Conservation (phyloP, 352 stramenopile genomes). For the Phytophthora uliginosa region DNA sequence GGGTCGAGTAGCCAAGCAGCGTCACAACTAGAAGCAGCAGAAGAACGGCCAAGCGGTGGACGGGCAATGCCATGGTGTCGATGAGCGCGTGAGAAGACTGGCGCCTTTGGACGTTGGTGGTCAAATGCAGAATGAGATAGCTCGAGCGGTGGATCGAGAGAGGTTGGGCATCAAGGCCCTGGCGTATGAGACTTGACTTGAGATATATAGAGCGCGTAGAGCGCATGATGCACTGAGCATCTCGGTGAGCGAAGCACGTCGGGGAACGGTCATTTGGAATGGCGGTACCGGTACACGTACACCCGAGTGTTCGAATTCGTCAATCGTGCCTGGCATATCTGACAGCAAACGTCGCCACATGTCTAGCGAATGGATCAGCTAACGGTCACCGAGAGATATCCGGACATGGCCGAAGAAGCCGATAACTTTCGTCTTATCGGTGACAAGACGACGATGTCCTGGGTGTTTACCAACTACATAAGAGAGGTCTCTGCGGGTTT, state of each 20-base stretch:
- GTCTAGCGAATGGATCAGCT: constrained; percentile 9
- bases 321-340: constrained; percentile 2
- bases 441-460: constrained; percentile 2
- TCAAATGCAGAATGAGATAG: constrained; percentile 23
- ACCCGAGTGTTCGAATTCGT: constrained; percentile 10
- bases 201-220: constrained; percentile 7
- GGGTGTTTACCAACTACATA: background rate
- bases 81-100: background rate
- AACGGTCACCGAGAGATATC: background rate
- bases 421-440: background rate
- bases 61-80: background rate
- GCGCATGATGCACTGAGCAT: constrained; percentile 3
- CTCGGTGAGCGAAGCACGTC: background rate
- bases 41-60: background rate
- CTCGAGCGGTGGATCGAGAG: constrained; percentile 4
- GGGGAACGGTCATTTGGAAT: constrained; percentile 2
- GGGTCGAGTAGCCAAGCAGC: constrained; percentile 7
- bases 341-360: background rate
- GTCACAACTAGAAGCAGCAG: constrained; percentile 9
- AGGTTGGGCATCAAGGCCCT: background rate
- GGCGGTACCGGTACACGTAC: background rate
- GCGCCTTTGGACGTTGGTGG: constrained; percentile 2
- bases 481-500: background rate
- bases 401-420: background rate
- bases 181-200: constrained; percentile 6